Percentiles rank a stretch among this genome's conserved stretches.
Evolutionary conservation across 192 early-diverging fungal species (phyloP).

Genomic region (Jimgerdemannia lactiflua): DNA sequence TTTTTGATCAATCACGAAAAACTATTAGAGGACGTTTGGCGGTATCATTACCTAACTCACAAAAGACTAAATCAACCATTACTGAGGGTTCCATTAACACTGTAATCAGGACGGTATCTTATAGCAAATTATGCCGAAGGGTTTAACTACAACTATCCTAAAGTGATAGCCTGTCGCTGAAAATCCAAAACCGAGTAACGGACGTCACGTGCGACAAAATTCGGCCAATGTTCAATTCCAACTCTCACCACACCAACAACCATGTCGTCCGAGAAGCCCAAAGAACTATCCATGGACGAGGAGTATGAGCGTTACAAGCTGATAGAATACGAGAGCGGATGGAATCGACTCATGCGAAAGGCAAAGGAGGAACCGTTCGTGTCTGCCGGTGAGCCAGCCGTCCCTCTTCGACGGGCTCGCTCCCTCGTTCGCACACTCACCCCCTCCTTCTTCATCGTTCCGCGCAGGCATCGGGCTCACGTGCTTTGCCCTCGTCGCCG

Average conservation of each 20-base stretch:
- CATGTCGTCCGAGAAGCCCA: not conserved
- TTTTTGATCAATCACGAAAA: too few relatives aligned
- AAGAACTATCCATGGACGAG: not conserved
- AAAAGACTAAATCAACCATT: too few relatives aligned
- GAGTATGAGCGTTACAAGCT: not conserved
- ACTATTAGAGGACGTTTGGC: too few relatives aligned
- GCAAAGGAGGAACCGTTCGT: constrained; percentile 35
- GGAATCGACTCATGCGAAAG: constrained; percentile 29
- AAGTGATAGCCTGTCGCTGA: too few relatives aligned
- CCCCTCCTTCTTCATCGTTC: not conserved
- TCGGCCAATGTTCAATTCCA: too few relatives aligned
- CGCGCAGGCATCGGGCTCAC: constrained; percentile 32
- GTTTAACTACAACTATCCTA: too few relatives aligned
- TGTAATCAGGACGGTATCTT: too few relatives aligned
- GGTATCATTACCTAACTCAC: too few relatives aligned
- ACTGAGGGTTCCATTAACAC: too few relatives aligned
- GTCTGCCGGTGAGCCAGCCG: constrained; percentile 21
- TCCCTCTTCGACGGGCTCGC: not conserved
- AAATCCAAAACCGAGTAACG: too few relatives aligned
- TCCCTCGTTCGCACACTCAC: not conserved
- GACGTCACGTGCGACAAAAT: too few relatives aligned
- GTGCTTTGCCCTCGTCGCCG: constrained; percentile 35
- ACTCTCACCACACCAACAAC: not conserved
- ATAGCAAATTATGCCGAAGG: too few relatives aligned
- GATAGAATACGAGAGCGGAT: not conserved